Conservation (phyloP, 2,329 filamentous ascomycete genomes). For the Sclerotinia spermophila region DNA sequence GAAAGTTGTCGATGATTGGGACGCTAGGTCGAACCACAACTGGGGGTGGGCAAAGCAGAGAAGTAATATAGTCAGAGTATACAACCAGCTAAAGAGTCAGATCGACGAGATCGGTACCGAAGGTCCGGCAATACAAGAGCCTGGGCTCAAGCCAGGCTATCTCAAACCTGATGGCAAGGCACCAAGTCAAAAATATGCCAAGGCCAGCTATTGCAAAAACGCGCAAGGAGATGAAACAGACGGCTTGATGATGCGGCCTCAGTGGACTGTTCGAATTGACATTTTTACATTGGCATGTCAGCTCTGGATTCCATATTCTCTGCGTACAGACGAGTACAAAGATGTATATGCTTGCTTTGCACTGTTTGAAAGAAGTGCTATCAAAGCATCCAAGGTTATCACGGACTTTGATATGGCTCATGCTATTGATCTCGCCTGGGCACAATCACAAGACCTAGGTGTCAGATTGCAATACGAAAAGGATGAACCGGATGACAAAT, state of each 20-base stretch:
- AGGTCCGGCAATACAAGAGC: neutral
- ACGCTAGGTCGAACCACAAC: neutral
- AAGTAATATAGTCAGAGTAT: neutral
- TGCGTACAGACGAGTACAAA: neutral
- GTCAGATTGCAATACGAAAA: neutral
- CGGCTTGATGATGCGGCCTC: neutral
- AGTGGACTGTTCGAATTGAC: conserved; percentile 11
- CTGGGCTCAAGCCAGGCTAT: neutral
- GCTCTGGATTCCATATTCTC: neutral
- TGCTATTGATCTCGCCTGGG: neutral
- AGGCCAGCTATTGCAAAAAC: neutral
- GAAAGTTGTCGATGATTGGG: neutral
- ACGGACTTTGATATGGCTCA: neutral
- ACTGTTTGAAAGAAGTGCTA: neutral
- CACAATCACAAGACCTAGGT: neutral
- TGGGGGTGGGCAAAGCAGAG: neutral
- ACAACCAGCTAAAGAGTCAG: neutral
- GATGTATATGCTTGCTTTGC: neutral
- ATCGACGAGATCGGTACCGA: neutral
- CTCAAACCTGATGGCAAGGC: neutral
- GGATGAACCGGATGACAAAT: conserved; percentile 4
- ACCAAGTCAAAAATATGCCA: neutral
- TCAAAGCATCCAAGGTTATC: neutral
- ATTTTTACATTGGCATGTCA: neutral
- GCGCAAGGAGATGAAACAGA: neutral